phyloP scores from a whole-genome alignment of 176 grass and related monocot species.

The Zoysia japonica region DNA sequence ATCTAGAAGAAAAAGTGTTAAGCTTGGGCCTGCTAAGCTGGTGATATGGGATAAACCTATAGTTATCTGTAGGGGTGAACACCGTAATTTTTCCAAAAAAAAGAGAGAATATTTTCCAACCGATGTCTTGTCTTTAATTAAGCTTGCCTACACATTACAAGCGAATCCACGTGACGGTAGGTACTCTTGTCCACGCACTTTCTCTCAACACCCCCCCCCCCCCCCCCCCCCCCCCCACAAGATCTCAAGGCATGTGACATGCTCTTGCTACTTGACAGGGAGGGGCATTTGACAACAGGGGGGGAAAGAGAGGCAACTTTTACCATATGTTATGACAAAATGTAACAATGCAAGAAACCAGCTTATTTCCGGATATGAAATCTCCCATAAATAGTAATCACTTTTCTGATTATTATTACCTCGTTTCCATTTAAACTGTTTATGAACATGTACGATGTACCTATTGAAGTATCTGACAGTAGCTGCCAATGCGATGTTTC shows the following conservation, averaged over 20 bases:
- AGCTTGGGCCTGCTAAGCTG: constrained; percentile 2
- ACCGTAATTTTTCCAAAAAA: neutral
- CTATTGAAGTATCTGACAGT: neutral
- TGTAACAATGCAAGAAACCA: too few relatives aligned
- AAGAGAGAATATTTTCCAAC: neutral
- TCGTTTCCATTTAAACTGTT: neutral
- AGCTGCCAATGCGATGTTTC: neutral
- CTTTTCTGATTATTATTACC: neutral
- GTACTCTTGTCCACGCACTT: constrained; percentile 31
- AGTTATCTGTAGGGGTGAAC: neutral
- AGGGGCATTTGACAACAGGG: too few relatives aligned
- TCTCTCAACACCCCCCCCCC: too few relatives aligned
- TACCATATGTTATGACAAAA: too few relatives aligned
- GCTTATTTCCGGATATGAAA: neutral
- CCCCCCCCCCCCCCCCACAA: too few relatives aligned
- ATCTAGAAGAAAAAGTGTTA: neutral
- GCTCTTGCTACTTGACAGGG: constrained; percentile 6
- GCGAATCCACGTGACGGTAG: constrained; percentile 12
- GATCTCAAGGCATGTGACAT: constrained; percentile 4
- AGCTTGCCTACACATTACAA: constrained; percentile 15
- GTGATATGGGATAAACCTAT: neutral
- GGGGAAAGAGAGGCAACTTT: too few relatives aligned
- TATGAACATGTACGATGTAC: too few relatives aligned
- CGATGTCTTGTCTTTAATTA: neutral
- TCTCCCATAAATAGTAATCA: neutral